These are phyloP conservation scores for Tricholoma flavovirens DNA, from an alignment of 768 basidiomycete genomes.

Conservation along the genomic window DNA sequence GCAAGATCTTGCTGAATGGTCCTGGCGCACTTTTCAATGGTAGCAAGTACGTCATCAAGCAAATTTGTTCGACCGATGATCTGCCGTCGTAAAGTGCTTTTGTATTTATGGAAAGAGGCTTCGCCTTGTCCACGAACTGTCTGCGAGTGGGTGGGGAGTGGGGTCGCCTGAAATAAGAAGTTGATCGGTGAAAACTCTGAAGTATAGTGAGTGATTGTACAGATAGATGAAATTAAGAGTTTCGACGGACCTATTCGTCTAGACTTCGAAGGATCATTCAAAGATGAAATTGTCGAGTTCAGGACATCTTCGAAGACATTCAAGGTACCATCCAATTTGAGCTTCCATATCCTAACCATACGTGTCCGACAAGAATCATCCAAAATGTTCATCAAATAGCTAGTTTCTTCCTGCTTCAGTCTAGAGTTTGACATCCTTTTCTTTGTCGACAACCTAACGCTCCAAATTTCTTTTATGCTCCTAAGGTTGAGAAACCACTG, in stretches of 20 bases:
- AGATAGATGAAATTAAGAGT: background rate
- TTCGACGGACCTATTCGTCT: conserved; percentile 22
- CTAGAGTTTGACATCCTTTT: conserved; percentile 40
- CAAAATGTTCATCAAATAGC: conserved; percentile 36
- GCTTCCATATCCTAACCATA: conserved; percentile 55
- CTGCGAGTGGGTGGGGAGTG: conserved; percentile 41
- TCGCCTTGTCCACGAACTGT: conserved; percentile 31
- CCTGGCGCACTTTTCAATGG: conserved; percentile 55
- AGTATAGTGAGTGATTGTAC: background rate
- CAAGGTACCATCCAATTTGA: conserved; percentile 37
- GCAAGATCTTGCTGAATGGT: conserved; percentile 56
- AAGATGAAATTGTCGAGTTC: conserved; percentile 28
- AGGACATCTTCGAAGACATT: conserved; percentile 42
- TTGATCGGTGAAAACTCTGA: conserved; percentile 48
- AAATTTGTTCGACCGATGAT: conserved; percentile 59
- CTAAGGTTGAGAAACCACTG: conserved; percentile 57
- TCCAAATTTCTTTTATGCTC: conserved; percentile 68
- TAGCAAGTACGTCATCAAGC: conserved; percentile 51
- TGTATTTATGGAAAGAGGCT: conserved; percentile 56
- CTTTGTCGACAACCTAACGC: conserved; percentile 46
- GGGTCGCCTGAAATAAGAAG: conserved; percentile 51
- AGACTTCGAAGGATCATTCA: conserved; percentile 22
- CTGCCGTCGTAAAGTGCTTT: conserved; percentile 52
- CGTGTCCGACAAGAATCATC: conserved; percentile 52
- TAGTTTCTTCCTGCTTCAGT: conserved; percentile 45